Conservation (phyloP, 2,329 filamentous ascomycete species). For the Pseudogymnoascus sp. region DNA sequence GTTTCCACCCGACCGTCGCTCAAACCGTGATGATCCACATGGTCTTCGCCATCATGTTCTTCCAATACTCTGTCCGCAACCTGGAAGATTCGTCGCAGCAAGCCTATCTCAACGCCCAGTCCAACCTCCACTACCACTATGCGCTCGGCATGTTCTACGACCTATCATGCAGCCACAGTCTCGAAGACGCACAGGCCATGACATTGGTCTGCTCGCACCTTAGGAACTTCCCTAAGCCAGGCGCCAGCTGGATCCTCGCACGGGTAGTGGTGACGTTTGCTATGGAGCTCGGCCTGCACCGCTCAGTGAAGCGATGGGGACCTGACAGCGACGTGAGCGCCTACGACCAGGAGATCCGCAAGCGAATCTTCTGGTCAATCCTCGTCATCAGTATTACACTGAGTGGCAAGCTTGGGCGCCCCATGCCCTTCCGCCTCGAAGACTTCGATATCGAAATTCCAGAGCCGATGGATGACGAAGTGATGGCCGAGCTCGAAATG, state of each 20-base stretch:
- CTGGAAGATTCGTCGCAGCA: constrained; percentile 45
- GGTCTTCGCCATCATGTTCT: constrained; percentile 69
- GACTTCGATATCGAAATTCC: constrained; percentile 76
- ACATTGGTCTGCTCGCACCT: constrained; percentile 63
- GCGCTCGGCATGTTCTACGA: constrained; percentile 60
- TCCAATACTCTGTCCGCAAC: constrained; percentile 68
- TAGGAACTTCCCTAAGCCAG: constrained; percentile 70
- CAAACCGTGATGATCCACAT: constrained; percentile 68
- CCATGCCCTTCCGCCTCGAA: constrained; percentile 63
- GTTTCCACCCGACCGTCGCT: constrained; percentile 51
- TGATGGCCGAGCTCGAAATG: constrained; percentile 56
- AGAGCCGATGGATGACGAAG: constrained; percentile 59
- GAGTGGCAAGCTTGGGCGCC: constrained; percentile 65
- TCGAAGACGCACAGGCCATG: constrained; percentile 64
- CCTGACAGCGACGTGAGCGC: constrained; percentile 26
- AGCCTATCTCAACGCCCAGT: constrained; percentile 50
- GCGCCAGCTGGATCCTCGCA: constrained; percentile 60
- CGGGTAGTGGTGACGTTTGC: constrained; percentile 58
- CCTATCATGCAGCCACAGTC: constrained; percentile 49
- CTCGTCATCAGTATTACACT: constrained; percentile 58
- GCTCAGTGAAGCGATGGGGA: constrained; percentile 54
- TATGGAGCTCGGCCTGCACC: constrained; percentile 67
- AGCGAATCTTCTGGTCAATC: constrained; percentile 69
- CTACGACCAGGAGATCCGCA: constrained; percentile 66
- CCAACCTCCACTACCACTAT: constrained; percentile 73